phyloP scores from a whole-genome alignment of 345 rosid genomes.

The Lagerstroemia speciosa region DNA sequence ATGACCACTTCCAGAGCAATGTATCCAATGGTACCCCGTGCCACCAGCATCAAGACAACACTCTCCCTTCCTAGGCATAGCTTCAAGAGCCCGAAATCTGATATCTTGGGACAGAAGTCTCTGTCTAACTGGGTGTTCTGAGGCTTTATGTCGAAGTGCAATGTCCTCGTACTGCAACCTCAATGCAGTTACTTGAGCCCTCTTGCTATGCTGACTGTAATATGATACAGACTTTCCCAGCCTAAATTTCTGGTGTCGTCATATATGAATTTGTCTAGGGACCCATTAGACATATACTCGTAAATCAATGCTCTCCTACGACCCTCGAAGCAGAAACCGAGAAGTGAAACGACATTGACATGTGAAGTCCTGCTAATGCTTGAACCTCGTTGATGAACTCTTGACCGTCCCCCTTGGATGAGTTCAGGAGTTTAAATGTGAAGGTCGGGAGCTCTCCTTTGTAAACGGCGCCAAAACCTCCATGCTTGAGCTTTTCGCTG shows the following conservation, averaged over 20 bases:
- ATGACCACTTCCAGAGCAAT: slow-evolving; percentile 34
- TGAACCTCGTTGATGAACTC: slow-evolving; percentile 17
- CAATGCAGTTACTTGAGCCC: slow-evolving; percentile 39
- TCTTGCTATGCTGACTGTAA: slow-evolving; percentile 27
- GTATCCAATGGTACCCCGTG: slow-evolving; percentile 30
- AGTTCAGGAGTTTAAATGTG: slow-evolving; percentile 27
- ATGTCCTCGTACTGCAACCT: slow-evolving; percentile 30
- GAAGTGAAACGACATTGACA: not conserved
- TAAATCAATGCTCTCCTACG: slow-evolving; percentile 5
- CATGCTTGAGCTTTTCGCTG: slow-evolving; percentile 21
- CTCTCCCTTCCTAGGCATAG: slow-evolving; percentile 24
- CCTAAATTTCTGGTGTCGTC: not conserved
- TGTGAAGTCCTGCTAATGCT: slow-evolving; percentile 9
- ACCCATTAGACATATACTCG: slow-evolving; percentile 5
- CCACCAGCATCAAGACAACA: slow-evolving; percentile 14
- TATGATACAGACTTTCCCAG: slow-evolving; percentile 19
- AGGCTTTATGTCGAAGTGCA: slow-evolving; percentile 54
- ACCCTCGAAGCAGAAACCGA: slow-evolving; percentile 4
- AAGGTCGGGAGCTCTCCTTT: slow-evolving; percentile 23
- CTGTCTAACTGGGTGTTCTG: slow-evolving; percentile 15
- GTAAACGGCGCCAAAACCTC: slow-evolving; percentile 21
- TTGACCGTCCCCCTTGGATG: slow-evolving; percentile 25
- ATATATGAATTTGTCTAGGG: slow-evolving; percentile 5
- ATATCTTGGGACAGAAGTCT: slow-evolving; percentile 25
- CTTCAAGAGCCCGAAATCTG: slow-evolving; percentile 41